Percentiles rank a stretch among this genome's conserved stretches.
phyloP scores from a whole-genome alignment of 495 filamentous ascomycete species.

The Hyphodiscus hymeniophilus region DNA sequence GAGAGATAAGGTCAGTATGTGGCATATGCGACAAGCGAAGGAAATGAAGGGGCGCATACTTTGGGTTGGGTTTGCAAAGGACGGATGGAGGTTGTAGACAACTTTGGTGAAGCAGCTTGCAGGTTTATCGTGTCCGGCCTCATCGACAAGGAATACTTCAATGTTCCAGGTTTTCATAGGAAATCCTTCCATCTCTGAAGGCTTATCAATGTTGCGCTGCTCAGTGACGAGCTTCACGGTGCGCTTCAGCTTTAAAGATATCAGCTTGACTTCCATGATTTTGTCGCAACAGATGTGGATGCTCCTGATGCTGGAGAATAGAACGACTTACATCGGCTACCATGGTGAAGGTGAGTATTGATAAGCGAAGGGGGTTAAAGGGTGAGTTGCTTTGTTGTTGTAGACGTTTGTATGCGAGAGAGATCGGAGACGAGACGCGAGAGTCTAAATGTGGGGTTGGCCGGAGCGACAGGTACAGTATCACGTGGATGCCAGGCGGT shows the following conservation, averaged over 20 bases:
- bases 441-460: too few species aligned
- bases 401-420: not conserved
- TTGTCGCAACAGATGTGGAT: not conserved
- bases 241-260: constrained; percentile 59
- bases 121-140: constrained; percentile 58
- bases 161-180: constrained; percentile 76
- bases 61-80: constrained; percentile 77
- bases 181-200: constrained; percentile 74
- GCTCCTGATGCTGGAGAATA: not conserved
- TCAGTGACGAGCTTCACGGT: constrained; percentile 87
- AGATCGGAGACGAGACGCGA: not conserved
- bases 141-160: constrained; percentile 52
- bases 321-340: constrained; percentile 21
- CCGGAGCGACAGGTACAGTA: too few species aligned
- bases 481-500: too few species aligned
- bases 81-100: constrained; percentile 85
- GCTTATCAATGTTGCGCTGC: constrained; percentile 71
- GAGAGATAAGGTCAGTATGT: not conserved
- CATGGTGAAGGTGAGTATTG: constrained; percentile 13
- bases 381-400: not conserved
- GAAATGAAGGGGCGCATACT: constrained; percentile 43
- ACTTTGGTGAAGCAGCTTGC: constrained; percentile 86
- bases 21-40: not conserved
- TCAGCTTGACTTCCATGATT: constrained; percentile 1
- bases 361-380: not conserved